phyloP scores from a whole-genome alignment of 768 basidiomycete species.

The Lentinula lateritia region DNA sequence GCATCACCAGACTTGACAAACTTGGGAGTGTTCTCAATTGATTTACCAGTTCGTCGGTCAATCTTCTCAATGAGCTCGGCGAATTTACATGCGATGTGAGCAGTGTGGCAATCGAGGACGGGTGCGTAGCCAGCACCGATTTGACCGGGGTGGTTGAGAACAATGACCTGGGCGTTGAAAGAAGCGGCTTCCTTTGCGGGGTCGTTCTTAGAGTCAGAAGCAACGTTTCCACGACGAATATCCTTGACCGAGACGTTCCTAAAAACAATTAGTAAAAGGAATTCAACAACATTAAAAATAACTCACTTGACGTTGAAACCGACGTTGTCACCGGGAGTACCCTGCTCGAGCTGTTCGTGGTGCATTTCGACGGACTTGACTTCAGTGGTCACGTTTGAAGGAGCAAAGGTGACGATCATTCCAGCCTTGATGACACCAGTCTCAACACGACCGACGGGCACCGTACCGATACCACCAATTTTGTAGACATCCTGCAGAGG shows the following conservation, averaged over 20 bases:
- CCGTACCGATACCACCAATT: slow-evolving; percentile 99
- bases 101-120: slow-evolving; percentile 99
- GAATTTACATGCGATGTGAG: slow-evolving; percentile 99
- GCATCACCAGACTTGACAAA: slow-evolving; percentile 99
- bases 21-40: slow-evolving; percentile 83
- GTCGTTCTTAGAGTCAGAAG: slow-evolving; percentile 99
- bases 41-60: slow-evolving; percentile 96
- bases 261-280: slow-evolving; percentile 5
- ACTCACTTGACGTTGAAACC: slow-evolving; percentile 96
- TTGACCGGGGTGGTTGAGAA: slow-evolving; percentile 99
- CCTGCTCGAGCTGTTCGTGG: slow-evolving; percentile 94
- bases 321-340: slow-evolving; percentile 98
- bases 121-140: slow-evolving; percentile 99
- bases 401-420: slow-evolving; percentile 98
- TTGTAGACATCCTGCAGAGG: slow-evolving; percentile 99
- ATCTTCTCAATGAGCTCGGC: slow-evolving; percentile 98
- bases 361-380: slow-evolving; percentile 99
- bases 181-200: slow-evolving; percentile 99
- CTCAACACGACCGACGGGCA: slow-evolving; percentile 99
- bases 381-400: slow-evolving; percentile 98
- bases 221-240: slow-evolving; percentile 99
- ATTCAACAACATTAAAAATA: slow-evolving; percentile 4
- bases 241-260: slow-evolving; percentile 99
- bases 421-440: slow-evolving; percentile 99
- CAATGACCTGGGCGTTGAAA: slow-evolving; percentile 99